phyloP scores from a whole-genome alignment of 2,329 filamentous ascomycete genomes.

The Corynespora cassiicola region DNA sequence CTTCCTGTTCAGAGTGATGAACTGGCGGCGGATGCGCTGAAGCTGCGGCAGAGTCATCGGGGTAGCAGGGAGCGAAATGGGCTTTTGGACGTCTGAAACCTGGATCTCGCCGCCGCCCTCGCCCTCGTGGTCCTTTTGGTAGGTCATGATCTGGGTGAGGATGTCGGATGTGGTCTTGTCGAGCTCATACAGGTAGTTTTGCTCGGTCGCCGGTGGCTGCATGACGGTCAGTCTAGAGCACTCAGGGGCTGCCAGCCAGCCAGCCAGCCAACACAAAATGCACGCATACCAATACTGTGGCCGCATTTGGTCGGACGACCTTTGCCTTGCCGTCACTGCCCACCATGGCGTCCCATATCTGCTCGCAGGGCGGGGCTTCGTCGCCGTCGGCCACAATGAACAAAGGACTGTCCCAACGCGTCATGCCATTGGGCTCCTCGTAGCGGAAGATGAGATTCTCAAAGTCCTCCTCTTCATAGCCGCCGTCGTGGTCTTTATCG shows the following conservation, averaged over 20 bases:
- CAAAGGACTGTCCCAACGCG: slow-evolving; percentile 81
- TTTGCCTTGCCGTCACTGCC: slow-evolving; percentile 68
- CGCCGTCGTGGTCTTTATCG: slow-evolving; percentile 45
- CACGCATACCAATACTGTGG: slow-evolving; percentile 70
- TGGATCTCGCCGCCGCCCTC: slow-evolving; percentile 67
- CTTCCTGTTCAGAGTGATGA: slow-evolving; percentile 76
- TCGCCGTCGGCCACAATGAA: slow-evolving; percentile 83
- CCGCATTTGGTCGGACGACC: slow-evolving; percentile 74
- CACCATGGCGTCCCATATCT: slow-evolving; percentile 76
- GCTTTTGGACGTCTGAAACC: slow-evolving; percentile 60
- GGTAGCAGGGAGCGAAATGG: slow-evolving; percentile 70
- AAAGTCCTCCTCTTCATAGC: slow-evolving; percentile 69
- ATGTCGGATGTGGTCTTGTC: slow-evolving; percentile 82
- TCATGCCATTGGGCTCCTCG: slow-evolving; percentile 87
- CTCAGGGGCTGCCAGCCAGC: not conserved
- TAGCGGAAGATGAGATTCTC: slow-evolving; percentile 83
- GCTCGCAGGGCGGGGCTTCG: slow-evolving; percentile 68
- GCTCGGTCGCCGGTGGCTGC: slow-evolving; percentile 64
- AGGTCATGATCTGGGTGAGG: slow-evolving; percentile 71
- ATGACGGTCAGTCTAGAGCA: slow-evolving; percentile 6
- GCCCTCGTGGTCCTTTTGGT: slow-evolving; percentile 68
- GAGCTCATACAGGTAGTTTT: slow-evolving; percentile 80
- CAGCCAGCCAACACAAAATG: too few species aligned
- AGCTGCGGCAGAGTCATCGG: slow-evolving; percentile 75
- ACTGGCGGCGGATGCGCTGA: slow-evolving; percentile 78